Evolutionary conservation across 2,329 filamentous ascomycete species (phyloP).

Genomic region (Davidsoniella eucalypti): DNA sequence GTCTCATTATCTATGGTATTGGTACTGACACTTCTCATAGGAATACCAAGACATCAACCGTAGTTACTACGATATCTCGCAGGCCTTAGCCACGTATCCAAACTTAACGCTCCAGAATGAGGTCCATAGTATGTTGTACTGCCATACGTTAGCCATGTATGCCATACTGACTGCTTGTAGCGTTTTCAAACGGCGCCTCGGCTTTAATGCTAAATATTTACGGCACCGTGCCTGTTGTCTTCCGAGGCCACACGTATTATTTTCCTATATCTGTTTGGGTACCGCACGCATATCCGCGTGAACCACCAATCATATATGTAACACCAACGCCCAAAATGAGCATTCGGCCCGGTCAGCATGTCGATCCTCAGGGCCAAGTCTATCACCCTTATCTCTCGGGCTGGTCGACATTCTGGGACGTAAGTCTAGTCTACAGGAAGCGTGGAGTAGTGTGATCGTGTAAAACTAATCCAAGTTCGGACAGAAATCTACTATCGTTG

Average conservation of each 20-base stretch:
- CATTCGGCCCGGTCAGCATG: constrained; percentile 83
- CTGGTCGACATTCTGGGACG: constrained; percentile 83
- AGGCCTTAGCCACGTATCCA: constrained; percentile 62
- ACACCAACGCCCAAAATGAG: constrained; percentile 78
- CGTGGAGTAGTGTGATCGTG: too few relatives aligned
- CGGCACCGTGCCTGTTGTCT: constrained; percentile 80
- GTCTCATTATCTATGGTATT: background rate
- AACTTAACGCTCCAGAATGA: constrained; percentile 76
- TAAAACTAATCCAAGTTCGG: constrained; percentile 14
- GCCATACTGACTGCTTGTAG: constrained; percentile 28
- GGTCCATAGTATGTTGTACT: constrained; percentile 61
- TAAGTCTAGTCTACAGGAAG: constrained; percentile 30
- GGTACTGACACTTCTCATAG: constrained; percentile 26
- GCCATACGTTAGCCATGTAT: background rate
- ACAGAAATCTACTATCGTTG: constrained; percentile 66
- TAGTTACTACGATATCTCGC: constrained; percentile 81
- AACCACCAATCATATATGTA: constrained; percentile 76
- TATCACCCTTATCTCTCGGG: constrained; percentile 92
- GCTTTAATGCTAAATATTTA: constrained; percentile 73
- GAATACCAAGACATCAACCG: constrained; percentile 89
- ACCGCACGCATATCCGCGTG: constrained; percentile 73
- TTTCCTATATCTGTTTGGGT: constrained; percentile 91
- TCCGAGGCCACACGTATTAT: constrained; percentile 75
- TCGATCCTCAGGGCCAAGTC: constrained; percentile 79
- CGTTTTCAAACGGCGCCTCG: constrained; percentile 74